These are phyloP conservation scores for Corylus americana DNA, from an alignment of 306 rosid species.

Conservation along the genomic window DNA sequence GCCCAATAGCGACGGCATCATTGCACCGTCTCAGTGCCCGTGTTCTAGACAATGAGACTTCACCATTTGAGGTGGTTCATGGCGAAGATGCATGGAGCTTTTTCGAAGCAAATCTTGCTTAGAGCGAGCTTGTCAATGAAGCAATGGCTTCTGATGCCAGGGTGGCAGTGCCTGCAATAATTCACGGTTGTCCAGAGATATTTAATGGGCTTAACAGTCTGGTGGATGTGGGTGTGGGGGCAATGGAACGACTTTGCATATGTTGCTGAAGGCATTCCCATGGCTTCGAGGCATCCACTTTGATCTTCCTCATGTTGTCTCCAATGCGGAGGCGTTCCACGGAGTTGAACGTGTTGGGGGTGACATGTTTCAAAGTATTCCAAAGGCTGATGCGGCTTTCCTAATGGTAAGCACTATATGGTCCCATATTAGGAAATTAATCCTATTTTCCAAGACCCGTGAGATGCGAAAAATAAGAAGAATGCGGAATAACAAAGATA, in stretches of 20 bases:
- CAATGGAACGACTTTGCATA: constrained; percentile 44
- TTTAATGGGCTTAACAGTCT: constrained; percentile 28
- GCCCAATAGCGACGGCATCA: constrained; percentile 43
- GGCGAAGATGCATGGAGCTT: constrained; percentile 62
- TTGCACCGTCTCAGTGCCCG: constrained; percentile 36
- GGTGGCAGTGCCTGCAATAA: constrained; percentile 26
- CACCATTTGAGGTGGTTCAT: constrained; percentile 39
- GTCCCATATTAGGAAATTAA: not conserved
- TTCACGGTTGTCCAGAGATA: constrained; percentile 20
- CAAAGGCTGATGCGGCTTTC: constrained; percentile 67
- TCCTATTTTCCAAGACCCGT: no score
- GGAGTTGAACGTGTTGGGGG: constrained; percentile 54
- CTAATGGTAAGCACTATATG: constrained; percentile 41
- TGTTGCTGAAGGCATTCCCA: constrained; percentile 41
- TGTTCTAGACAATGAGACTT: not conserved
- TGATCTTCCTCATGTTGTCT: constrained; percentile 68
- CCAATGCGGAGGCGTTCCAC: constrained; percentile 16
- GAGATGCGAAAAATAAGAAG: no score
- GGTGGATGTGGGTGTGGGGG: constrained; percentile 81
- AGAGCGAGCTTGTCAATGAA: no score
- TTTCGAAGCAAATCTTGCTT: not conserved
- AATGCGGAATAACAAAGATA: no score
- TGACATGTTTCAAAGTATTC: constrained; percentile 63
- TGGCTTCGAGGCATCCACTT: constrained; percentile 57
- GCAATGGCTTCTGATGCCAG: constrained; percentile 55